Evolutionary conservation across 129 eudicot species (phyloP), one percentile per base, ranked within the genome.

Genomic region (Cynara cardunculus): DNA sequence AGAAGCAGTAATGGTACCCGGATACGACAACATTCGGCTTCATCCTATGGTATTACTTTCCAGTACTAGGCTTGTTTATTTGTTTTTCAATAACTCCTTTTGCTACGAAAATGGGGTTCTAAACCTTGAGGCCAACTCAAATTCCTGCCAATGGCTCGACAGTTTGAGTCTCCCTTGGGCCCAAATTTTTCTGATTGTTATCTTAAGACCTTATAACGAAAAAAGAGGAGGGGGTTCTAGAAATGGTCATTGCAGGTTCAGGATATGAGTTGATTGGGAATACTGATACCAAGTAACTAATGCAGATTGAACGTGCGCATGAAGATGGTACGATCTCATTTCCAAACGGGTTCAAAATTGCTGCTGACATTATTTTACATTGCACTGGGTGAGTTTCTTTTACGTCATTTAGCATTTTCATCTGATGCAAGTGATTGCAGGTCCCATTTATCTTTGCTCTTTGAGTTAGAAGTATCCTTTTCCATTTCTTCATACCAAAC

Each of bases 391-490:
- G 80, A 25, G 90, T 86, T 18, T 64, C 49, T 10, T n/a, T 32
- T 61, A n/a, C 21, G 35, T 66, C 74, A 19, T 81, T 64, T 41
- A 19, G 41, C 79, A 65, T n/a, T 74, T 59, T 35, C 69, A 61
- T 72, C 7, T 1, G 3, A 28, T 28, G 31, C 31, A 28, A 19
- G 21, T 56, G 14, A 30, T 61, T 11, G 24, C 3, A 2, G n/a
- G 68, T 78, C 68, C 28, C 25, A 41, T 41, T n/a, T 27, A 28
- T n/a, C 59, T 37, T 78, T 65, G 28, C 32, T 7, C 6, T 59
- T 85, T 69, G 71, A 95, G 99, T 87, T 95, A 95, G 90, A 92
- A 92, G 86, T 92, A 86, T 85, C 85, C 89, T 78, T 94, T 94
- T 77, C 96, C 98, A 10, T 94, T 94, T 81, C 97, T 94, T 61